Evolutionary conservation across 2,329 filamentous ascomycete species (phyloP), one percentile per base, ranked within the genome.

Genomic region (Shiraia sp.): DNA sequence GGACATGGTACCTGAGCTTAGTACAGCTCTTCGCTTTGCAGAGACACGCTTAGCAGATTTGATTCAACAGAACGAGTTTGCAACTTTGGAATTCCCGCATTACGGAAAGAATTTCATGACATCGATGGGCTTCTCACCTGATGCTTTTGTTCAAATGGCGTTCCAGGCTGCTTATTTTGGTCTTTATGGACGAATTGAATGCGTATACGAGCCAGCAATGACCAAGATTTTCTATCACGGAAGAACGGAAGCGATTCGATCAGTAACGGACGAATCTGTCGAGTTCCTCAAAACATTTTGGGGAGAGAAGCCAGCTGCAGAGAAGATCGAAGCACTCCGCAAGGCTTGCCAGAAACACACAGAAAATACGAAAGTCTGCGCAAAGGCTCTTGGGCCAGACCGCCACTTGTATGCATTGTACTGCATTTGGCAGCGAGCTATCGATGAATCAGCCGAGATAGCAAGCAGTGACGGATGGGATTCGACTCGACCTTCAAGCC

Each of bases 71-170:
- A 96, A 96, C 61, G 93, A 99, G 70, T 96, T 97, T 59, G 81
- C 90, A 49, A 95, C 90, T 10, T 78, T 97, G 4, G 92, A 97
- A 55, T 97, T 97, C 57, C 74, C 76, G 34, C 82, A 85, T 16
- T 99, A 95, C 58, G 93, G 93, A 53, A 96, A 96, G 77, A 96
- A 93, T 70, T 96, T 96, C 65, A 96, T 99, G 71, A 97, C 90
- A 0, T 90, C 87, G 0, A 95, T 95, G 85, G 92, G 92, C 6
- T 95, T 97, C 71, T 97, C 92, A 0, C 92, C 93, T 0, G 93
- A 97, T 66, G 93, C 93, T 0, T 99, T 96, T 65, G 88, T 99
- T 14, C 93, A 99, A 70, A 97, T 99, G 92, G 93, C 93, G 0
- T 96, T 96, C 74, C 93, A 99, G 69, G 92, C 92, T 4, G 92